Base-by-base conservation (phyloP, 2,329 filamentous ascomycete species). In the Fusarium xylarioides region DNA sequence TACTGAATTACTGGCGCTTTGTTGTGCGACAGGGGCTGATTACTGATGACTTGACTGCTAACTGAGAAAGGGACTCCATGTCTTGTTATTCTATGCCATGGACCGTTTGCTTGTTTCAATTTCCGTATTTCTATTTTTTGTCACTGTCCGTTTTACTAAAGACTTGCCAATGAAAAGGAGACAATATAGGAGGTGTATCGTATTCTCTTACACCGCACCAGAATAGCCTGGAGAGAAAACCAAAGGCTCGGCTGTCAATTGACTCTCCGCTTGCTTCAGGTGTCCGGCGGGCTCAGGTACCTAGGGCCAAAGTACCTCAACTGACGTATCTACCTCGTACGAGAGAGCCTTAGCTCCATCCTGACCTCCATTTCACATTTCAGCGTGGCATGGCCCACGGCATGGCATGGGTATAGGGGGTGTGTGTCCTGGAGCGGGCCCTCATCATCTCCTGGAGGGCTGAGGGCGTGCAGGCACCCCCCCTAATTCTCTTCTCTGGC, bases 301-400 rank as follows among this genome's bases (percentile, higher is more conserved):
- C 65, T 77, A 32, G 55, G 32, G 53, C 42, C 65, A 70, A 74
- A 71, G 75, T 77, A 77, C 75, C 68, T 70, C 57, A 63, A 71
- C 75, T 77, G 75, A 76, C 75, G 75, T 77, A 77, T 76, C 63
- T 76, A 76, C 73, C 71, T 74, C 75, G 75, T 77, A 76, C 68
- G 70, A 74, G 68, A 50, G 57, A 52, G 43, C 52, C 43, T 68
- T 68, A 56, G 66, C 63, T 64, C 53, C 66, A 53, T 57, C 65
- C 68, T 63, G 68, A 66, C 66, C 63, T 64, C 63, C 58, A 76
- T 74, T 75, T 76, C 69, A 70, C 61, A 76, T 75, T 74, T 63
- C 63, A 71, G 56, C 58, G 64, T 56, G 52, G 63, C 68, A 71
- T 32, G 35, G 49, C 40, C 50, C 42, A 32, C 46, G 28, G n/a